A percentile compares a stretch with the other conserved stretches of the same genome.
These are phyloP conservation scores for Kwoniella bestiolae DNA, from an alignment of 768 basidiomycete genomes.

Conservation along the genomic window DNA sequence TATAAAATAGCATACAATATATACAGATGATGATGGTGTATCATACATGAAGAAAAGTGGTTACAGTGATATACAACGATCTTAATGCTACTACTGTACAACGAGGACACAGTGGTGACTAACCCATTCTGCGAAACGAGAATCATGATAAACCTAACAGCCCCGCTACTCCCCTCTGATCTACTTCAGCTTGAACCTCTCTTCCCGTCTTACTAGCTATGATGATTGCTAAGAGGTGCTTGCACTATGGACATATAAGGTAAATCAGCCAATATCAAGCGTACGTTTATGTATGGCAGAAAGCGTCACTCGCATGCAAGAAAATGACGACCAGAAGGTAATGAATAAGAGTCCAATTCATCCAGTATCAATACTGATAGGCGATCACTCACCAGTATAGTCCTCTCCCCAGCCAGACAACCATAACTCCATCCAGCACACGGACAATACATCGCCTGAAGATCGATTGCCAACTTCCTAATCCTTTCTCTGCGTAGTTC, in stretches of 20 bases:
- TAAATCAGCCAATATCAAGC: no score
- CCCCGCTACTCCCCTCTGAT: constrained; percentile 27
- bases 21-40: background rate
- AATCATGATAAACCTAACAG: constrained; percentile 33
- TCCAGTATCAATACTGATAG: background rate
- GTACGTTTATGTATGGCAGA: no score
- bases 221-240: constrained; percentile 44
- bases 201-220: constrained; percentile 37
- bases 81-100: background rate
- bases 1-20: background rate
- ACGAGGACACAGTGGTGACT: constrained; percentile 1
- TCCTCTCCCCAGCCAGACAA: constrained; percentile 39
- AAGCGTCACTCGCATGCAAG: no score
- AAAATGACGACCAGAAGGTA: no score
- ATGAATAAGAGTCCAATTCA: background rate
- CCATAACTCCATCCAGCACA: constrained; percentile 49
- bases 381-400: constrained; percentile 32
- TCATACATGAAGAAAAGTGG: no score
- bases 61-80: no score
- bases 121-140: no score
- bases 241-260: no score
- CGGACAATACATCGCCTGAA: constrained; percentile 45
- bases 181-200: constrained; percentile 33
- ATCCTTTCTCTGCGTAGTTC: constrained; percentile 5
- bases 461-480: background rate